Evolutionary conservation across 805 yeast species (phyloP).

Genomic region (Nakazawaea wickerhamii): DNA sequence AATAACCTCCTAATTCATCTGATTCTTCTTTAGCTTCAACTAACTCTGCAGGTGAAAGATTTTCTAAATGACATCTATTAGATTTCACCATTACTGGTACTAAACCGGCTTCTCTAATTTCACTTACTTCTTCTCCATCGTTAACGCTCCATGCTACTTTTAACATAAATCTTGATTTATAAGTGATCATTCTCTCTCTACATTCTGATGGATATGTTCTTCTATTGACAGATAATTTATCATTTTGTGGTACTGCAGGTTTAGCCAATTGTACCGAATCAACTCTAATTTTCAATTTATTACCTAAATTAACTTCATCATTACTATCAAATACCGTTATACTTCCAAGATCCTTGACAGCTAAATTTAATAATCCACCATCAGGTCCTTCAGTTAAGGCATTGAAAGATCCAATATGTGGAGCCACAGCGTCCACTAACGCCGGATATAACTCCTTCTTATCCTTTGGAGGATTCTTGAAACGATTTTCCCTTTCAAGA

Average conservation of each 20-base stretch:
- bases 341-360: slow-evolving; percentile 82
- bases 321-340: slow-evolving; percentile 80
- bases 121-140: slow-evolving; percentile 76
- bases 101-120: slow-evolving; percentile 85
- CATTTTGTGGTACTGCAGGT: slow-evolving; percentile 69
- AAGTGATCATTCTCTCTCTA: slow-evolving; percentile 83
- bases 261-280: slow-evolving; percentile 84
- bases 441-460: slow-evolving; percentile 69
- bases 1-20: slow-evolving; percentile 96
- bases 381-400: slow-evolving; percentile 86
- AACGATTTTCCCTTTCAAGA: slow-evolving; percentile 80
- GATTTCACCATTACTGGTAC: slow-evolving; percentile 88
- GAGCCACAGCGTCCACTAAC: slow-evolving; percentile 83
- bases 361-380: slow-evolving; percentile 81
- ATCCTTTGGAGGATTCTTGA: slow-evolving; percentile 85
- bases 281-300: slow-evolving; percentile 77
- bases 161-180: slow-evolving; percentile 71
- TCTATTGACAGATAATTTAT: slow-evolving; percentile 72
- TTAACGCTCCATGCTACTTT: slow-evolving; percentile 85
- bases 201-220: slow-evolving; percentile 80
- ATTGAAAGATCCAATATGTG: slow-evolving; percentile 94
- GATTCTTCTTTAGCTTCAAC: slow-evolving; percentile 81
- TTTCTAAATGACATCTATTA: slow-evolving; percentile 87
- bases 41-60: slow-evolving; percentile 74
- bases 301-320: slow-evolving; percentile 68